Conservation (phyloP, 1,284 basidiomycete species). For the Ustilago nuda region DNA sequence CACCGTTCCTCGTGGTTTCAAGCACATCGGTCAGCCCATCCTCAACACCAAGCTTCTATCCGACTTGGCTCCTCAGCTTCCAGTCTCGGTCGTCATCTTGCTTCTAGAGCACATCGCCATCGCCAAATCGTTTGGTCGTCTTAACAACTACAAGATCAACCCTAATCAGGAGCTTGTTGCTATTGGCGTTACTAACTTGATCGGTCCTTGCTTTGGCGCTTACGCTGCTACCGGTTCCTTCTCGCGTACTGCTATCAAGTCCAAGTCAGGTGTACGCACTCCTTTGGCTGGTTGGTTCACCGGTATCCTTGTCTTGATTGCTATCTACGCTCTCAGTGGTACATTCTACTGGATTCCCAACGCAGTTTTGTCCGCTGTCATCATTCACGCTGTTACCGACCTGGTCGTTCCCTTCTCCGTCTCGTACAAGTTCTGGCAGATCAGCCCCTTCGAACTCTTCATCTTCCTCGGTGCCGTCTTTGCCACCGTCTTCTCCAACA, state of each 20-base stretch:
- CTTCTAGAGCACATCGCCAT: slow-evolving; percentile 97
- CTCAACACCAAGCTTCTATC: slow-evolving; percentile 77
- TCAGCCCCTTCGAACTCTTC: slow-evolving; percentile 90
- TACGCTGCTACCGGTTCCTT: slow-evolving; percentile 98
- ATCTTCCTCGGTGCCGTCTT: slow-evolving; percentile 91
- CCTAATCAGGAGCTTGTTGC: slow-evolving; percentile 97
- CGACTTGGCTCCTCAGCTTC: slow-evolving; percentile 82
- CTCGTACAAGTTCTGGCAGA: slow-evolving; percentile 92
- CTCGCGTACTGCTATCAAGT: slow-evolving; percentile 94
- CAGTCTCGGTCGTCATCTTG: slow-evolving; percentile 92
- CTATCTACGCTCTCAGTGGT: slow-evolving; percentile 83
- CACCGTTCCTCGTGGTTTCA: slow-evolving; percentile 74
- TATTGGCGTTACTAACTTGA: slow-evolving; percentile 88
- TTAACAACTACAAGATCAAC: slow-evolving; percentile 97
- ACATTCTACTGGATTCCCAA: slow-evolving; percentile 72
- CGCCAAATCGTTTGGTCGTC: slow-evolving; percentile 88
- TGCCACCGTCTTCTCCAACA: slow-evolving; percentile 75
- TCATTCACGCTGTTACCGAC: slow-evolving; percentile 90
- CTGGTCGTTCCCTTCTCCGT: slow-evolving; percentile 87
- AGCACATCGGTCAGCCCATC: slow-evolving; percentile 79
- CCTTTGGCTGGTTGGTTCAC: slow-evolving; percentile 89
- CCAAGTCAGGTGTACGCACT: slow-evolving; percentile 94
- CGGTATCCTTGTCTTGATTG: slow-evolving; percentile 88
- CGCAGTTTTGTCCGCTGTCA: slow-evolving; percentile 84
- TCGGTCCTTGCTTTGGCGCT: slow-evolving; percentile 78